Evolutionary conservation across 2,329 filamentous ascomycete species (phyloP).

Genomic region (Thielaviopsis euricoi): DNA sequence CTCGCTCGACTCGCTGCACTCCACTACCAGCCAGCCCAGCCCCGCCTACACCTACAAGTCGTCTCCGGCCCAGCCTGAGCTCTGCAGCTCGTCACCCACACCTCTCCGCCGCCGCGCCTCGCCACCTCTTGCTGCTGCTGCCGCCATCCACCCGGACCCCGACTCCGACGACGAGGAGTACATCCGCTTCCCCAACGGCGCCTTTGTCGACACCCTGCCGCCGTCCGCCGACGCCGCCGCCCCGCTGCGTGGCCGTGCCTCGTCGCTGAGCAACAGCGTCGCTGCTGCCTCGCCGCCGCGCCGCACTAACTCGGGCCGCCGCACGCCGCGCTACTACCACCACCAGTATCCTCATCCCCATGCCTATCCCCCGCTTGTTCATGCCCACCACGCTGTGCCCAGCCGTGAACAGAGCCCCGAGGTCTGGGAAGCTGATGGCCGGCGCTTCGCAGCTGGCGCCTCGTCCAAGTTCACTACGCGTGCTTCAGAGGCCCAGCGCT

Average conservation of each 20-base stretch:
- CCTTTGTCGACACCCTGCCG: conserved; percentile 6
- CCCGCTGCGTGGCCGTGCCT: background rate
- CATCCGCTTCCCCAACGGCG: conserved; percentile 11
- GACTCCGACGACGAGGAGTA: conserved; percentile 10
- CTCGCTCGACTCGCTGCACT: background rate
- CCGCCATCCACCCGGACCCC: background rate
- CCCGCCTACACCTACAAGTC: conserved; percentile 4
- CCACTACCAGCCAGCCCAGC: background rate
- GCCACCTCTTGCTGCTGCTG: background rate
- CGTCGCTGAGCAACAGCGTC: background rate
- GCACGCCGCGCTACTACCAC: background rate
- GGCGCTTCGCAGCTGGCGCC: background rate
- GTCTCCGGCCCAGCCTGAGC: conserved; percentile 1
- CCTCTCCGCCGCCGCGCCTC: background rate
- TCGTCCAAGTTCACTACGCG: conserved; percentile 7
- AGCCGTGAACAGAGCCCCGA: background rate
- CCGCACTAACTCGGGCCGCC: background rate
- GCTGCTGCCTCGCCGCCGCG: background rate
- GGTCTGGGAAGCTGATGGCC: background rate
- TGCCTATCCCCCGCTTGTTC: background rate
- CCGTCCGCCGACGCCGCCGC: background rate
- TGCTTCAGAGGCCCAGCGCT: background rate
- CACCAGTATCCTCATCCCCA: background rate
- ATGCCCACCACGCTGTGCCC: too few relatives aligned
- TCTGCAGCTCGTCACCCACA: background rate